Evolutionary conservation across 2,329 filamentous ascomycete genomes (phyloP).

Genomic region (Rasamsonia emersonii): DNA sequence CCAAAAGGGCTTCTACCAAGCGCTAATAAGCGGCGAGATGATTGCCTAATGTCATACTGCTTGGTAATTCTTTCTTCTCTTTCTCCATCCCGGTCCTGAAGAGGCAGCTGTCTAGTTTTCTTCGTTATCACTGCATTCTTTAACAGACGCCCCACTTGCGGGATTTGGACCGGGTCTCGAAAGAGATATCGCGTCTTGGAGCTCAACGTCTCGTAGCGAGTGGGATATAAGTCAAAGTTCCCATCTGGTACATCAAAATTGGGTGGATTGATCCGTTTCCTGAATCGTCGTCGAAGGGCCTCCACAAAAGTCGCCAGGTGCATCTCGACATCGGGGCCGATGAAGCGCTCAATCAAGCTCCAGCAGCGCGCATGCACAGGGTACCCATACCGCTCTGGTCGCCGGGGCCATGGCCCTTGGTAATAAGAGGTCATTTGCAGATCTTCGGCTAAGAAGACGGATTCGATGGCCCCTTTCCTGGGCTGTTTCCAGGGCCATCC

Average conservation of each 20-base stretch:
- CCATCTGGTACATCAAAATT: neutral
- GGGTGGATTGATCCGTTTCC: constrained; percentile 1
- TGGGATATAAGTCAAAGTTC: neutral
- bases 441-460: neutral
- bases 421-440: neutral
- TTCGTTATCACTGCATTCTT: constrained; percentile 1
- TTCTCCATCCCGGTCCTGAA: no score
- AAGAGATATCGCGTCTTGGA: constrained; percentile 2
- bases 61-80: no score
- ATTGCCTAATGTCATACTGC: no score
- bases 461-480: neutral
- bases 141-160: constrained; percentile 1
- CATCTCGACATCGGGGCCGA: neutral
- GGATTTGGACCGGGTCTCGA: constrained; percentile 1
- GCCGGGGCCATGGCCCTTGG: neutral
- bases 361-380: constrained; percentile 4
- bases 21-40: neutral
- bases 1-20: neutral
- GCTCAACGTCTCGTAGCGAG: neutral
- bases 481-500: neutral
- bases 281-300: neutral
- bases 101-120: no score
- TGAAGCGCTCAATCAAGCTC: constrained; percentile 1
- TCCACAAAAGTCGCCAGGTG: constrained; percentile 1
- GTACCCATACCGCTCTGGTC: neutral